Evolutionary conservation across 1,139 yeast species (phyloP), one percentile per base, ranked within the genome.

Genomic region (Wickerhamomyces sp.): DNA sequence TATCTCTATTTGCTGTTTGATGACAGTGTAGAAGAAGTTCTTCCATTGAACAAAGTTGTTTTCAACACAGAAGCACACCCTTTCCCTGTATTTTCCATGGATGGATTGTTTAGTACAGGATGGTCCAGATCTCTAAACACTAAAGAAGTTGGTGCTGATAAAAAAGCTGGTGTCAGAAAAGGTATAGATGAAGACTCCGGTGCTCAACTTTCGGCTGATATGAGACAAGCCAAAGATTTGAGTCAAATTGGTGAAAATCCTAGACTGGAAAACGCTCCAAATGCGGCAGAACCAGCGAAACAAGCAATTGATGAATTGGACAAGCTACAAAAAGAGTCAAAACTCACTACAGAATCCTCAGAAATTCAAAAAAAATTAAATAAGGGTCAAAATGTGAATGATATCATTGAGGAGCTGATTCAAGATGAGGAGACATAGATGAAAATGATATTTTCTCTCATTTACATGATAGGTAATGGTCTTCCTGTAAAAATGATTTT

Each of bases 51-150:
- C 42, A 68, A 83, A 49, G 77, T 84, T 48, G 91, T 91, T 2
- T 89, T 89, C 72, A 91, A 88, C 65, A 88, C 96, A 2, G 96
- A 88, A 60, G 97, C 95, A 0, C 98, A 91, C 64, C 95, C 95
- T 39, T 78, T 91, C 68, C 97, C 97, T 23, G 48, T 49, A 45
- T 83, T 85, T 55, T 76, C 75, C 29, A 66, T 77, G 68, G 73
- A 69, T 18, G 75, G 78, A 3, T 61, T 65, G 41, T 81, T 84
- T 59, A 71, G 71, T 45, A 84, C 91, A 2, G 89, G 88, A 0
- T 85, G 93, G 90, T 56, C 50, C 14, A 55, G 62, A 49, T 40
- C 42, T 23, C 34, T 15, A 27, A 23, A 27, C 8, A 32, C 8
- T 15, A 14, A 29, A 39, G 23, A 27, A 33, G 10, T 8, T 5